Percentiles rank a stretch among this genome's conserved stretches.
phyloP scores from a whole-genome alignment of 768 basidiomycete genomes.

The Hortiboletus flavorubellus region DNA sequence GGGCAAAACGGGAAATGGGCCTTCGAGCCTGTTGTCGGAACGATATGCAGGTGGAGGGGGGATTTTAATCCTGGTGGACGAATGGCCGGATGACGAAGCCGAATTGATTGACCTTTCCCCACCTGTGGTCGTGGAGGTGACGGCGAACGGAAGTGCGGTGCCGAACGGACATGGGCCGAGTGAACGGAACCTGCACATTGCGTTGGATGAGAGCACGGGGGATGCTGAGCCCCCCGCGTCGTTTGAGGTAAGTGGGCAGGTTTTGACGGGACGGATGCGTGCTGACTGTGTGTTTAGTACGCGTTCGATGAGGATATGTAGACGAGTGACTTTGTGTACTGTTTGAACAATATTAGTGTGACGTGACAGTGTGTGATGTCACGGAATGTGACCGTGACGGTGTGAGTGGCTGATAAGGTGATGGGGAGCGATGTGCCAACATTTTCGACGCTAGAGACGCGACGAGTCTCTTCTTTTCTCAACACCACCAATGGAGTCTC shows the following conservation, averaged over 20 bases:
- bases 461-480: constrained; percentile 5
- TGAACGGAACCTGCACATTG: constrained; percentile 48
- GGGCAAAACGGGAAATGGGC: constrained; percentile 30
- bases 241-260: constrained; percentile 67
- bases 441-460: constrained; percentile 16
- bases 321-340: background rate
- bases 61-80: constrained; percentile 80
- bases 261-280: background rate
- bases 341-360: background rate
- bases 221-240: constrained; percentile 75
- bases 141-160: constrained; percentile 30
- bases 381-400: constrained; percentile 22
- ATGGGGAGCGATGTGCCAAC: background rate
- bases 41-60: constrained; percentile 80
- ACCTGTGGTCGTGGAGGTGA: constrained; percentile 23
- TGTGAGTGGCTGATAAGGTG: constrained; percentile 24
- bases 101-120: constrained; percentile 70
- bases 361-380: constrained; percentile 16
- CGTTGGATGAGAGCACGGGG: constrained; percentile 65
- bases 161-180: constrained; percentile 20
- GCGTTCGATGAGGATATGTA: constrained; percentile 61
- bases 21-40: constrained; percentile 43
- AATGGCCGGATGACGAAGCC: constrained; percentile 61
- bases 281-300: constrained; percentile 49
- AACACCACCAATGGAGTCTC: constrained; percentile 47